These are phyloP conservation scores for Penicillium ucsense DNA, from an alignment of 495 filamentous ascomycete genomes.

Conservation along the genomic window DNA sequence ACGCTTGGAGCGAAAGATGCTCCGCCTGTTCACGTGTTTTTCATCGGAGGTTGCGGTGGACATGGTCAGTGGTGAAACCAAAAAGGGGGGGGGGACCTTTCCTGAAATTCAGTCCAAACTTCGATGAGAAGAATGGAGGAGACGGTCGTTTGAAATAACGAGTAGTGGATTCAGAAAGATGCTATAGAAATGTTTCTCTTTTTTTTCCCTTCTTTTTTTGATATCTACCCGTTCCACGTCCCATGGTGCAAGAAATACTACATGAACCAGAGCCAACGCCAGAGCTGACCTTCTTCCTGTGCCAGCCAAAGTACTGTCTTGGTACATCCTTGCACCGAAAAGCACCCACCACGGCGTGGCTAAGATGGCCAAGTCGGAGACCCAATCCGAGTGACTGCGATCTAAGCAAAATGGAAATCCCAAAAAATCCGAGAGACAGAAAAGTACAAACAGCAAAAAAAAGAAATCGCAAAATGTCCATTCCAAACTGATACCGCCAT, in stretches of 20 bases:
- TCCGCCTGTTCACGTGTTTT: conserved; percentile 31
- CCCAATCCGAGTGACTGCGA: background rate
- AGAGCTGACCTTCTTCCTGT: too few species aligned
- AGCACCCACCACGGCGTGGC: background rate
- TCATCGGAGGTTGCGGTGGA: conserved; percentile 15
- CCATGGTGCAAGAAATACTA: too few species aligned
- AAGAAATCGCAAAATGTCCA: too few species aligned
- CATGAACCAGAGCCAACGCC: too few species aligned
- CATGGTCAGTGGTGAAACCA: conserved; percentile 3
- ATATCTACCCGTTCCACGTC: too few species aligned
- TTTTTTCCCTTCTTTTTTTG: too few species aligned
- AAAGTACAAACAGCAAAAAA: too few species aligned
- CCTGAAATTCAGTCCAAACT: too few species aligned
- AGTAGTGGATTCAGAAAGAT: conserved; percentile 13
- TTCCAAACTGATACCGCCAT: background rate
- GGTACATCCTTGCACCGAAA: too few species aligned
- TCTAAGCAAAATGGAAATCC: too few species aligned
- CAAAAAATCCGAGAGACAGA: too few species aligned
- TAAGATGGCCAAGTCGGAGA: background rate
- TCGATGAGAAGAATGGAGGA: conserved; percentile 2
- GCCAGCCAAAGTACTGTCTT: too few species aligned
- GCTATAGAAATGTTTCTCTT: background rate
- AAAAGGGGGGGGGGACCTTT: background rate
- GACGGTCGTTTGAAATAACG: conserved; percentile 9
- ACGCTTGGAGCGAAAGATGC: conserved; percentile 20